phyloP scores from a whole-genome alignment of 805 yeast species.

The Yamadazyma akitaensis region DNA sequence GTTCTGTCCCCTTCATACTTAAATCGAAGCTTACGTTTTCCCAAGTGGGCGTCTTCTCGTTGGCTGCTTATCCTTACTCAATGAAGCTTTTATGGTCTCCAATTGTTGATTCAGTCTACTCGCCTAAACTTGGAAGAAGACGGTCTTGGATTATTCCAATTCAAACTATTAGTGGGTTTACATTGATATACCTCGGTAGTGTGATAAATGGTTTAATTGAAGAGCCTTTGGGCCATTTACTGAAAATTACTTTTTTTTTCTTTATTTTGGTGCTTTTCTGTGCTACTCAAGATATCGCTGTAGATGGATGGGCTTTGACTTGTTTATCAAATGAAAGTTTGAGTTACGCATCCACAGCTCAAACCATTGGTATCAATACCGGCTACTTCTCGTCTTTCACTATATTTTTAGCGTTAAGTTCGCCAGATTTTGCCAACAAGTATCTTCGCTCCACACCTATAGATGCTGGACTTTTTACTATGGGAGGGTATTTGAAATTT shows the following conservation, averaged over 20 bases:
- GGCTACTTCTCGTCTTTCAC: constrained; percentile 94
- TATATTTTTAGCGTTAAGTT: constrained; percentile 83
- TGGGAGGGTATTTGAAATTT: constrained; percentile 71
- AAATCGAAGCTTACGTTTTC: constrained; percentile 81
- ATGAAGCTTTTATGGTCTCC: constrained; percentile 94
- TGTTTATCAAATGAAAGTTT: constrained; percentile 73
- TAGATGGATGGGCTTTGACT: constrained; percentile 98
- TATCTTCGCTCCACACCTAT: constrained; percentile 63
- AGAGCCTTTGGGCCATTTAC: constrained; percentile 49
- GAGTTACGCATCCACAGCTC: constrained; percentile 95
- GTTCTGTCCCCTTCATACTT: constrained; percentile 85
- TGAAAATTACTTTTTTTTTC: constrained; percentile 63
- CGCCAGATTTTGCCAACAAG: constrained; percentile 88
- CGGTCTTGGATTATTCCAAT: constrained; percentile 94
- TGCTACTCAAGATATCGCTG: constrained; percentile 98
- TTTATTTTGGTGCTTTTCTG: constrained; percentile 79
- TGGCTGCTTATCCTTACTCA: constrained; percentile 94
- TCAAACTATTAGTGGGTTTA: constrained; percentile 72
- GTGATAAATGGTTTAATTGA: constrained; percentile 49
- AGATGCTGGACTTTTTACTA: constrained; percentile 62
- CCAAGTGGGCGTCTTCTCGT: constrained; percentile 84
- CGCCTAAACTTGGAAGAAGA: constrained; percentile 68
- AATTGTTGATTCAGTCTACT: constrained; percentile 83
- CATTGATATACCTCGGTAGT: constrained; percentile 63
- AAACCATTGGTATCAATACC: constrained; percentile 88